Base-by-base conservation (phyloP, 139 green algal genomes). In the Pedinophyceae sp. region DNA sequence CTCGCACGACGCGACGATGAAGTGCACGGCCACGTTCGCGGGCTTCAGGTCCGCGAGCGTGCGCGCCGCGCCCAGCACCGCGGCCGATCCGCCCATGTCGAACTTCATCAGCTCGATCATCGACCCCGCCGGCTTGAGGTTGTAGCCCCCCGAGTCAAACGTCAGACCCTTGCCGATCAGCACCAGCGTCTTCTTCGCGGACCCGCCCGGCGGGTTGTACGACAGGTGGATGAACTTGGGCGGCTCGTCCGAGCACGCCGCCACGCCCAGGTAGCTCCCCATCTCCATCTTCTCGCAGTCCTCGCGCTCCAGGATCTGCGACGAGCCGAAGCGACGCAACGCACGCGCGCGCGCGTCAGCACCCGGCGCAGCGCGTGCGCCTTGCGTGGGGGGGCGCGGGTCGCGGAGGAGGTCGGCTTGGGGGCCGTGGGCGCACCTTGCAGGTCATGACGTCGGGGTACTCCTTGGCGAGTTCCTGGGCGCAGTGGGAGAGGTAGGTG, bases 201-300 rank as follows among this genome's bases (percentile, higher is more conserved):
- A 47, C 15, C 67, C 60, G 55, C 64, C 71, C 19, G 57, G 48
- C 0, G 82, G 72, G 5, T 61, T 89, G 75, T 98, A 98, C 2
- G 71, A 92, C 7, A 98, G 72, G 69, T 98, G 91, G 62, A 98
- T 96, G 80, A 98, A 95, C 60, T 93, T 84, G 23, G 83, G 82
- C 0, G 85, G 85, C 57, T 85, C 66, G 0, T 69, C 68, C 1
- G 68, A 81, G 2, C 77, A 84, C 52, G 82, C 81, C 0, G 90
- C 68, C n/a, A 98, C 91, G 2, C 79, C 91, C 52, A 98, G 80
- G 73, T 81, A 98, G 29, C 62, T 68, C 7, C 91, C 91, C 91
- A 98, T 98, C 56, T 73, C 73, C 62, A 96, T 65, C 17, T 71
- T 61, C 68, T 89, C 80, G 65, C 91, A 97, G 13, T 88, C 79